A percentile compares a stretch with the other conserved stretches of the same genome.
Evolutionary conservation across 768 basidiomycete genomes (phyloP).

Genomic region (Leucosporidium creatinivorum): DNA sequence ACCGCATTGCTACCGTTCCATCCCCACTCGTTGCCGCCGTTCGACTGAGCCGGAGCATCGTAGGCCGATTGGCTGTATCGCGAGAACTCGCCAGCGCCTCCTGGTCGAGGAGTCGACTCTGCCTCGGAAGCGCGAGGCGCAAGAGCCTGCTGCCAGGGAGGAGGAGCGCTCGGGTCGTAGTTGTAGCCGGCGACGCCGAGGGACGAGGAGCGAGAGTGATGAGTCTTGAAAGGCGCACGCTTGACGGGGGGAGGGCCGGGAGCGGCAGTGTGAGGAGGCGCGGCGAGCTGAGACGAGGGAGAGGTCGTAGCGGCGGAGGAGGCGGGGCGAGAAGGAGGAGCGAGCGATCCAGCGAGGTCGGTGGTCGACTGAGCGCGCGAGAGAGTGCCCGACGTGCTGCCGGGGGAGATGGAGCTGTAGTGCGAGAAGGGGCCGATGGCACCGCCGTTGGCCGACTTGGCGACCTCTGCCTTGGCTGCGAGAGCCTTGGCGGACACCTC

Average conservation of each 20-base stretch:
- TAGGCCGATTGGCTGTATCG: background rate
- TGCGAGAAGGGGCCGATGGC: constrained; percentile 75
- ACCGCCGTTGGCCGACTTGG: constrained; percentile 41
- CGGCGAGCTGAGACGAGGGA: background rate
- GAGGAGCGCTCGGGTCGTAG: constrained; percentile 34
- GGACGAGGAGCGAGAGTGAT: constrained; percentile 32
- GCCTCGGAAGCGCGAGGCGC: background rate
- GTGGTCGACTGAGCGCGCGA: constrained; percentile 34
- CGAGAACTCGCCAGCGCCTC: no score
- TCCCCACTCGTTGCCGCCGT: background rate
- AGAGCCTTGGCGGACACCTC: constrained; percentile 43
- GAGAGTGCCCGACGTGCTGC: constrained; percentile 32
- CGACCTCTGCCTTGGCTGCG: constrained; percentile 26
- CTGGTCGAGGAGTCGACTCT: background rate
- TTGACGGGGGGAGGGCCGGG: constrained; percentile 63
- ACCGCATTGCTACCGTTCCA: background rate
- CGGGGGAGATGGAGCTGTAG: constrained; percentile 82
- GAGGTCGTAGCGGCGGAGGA: constrained; percentile 17
- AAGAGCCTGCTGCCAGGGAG: constrained; percentile 19
- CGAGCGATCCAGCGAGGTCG: constrained; percentile 12
- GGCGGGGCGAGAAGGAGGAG: constrained; percentile 6
- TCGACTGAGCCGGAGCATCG: background rate
- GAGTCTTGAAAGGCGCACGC: constrained; percentile 46
- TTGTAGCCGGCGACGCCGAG: constrained; percentile 33
- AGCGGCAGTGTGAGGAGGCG: constrained; percentile 46